phyloP scores from a whole-genome alignment of 345 rosid species.

The Microcos paniculata region DNA sequence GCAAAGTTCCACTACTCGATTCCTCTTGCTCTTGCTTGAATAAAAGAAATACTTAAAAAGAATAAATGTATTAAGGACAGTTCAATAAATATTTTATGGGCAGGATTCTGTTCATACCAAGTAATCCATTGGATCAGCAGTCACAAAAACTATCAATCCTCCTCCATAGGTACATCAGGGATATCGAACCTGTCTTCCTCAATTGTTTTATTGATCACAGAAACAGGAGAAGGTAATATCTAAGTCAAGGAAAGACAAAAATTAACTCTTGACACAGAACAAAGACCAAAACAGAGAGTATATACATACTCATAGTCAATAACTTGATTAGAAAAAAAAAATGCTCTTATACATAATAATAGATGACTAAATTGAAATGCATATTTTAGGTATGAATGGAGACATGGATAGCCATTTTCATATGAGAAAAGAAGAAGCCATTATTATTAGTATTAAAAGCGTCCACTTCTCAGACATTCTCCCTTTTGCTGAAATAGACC shows the following conservation, averaged over 20 bases:
- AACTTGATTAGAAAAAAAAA: not conserved
- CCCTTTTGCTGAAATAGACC: too few species aligned
- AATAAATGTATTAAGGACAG: too few species aligned
- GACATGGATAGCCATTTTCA: not conserved
- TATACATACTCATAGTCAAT: not conserved
- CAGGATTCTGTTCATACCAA: slow-evolving; percentile 3
- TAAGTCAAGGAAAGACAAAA: slow-evolving; percentile 54
- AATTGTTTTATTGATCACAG: slow-evolving; percentile 64
- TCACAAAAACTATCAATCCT: slow-evolving; percentile 46
- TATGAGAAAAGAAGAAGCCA: not conserved
- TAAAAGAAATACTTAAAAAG: not conserved
- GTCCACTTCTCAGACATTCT: not conserved
- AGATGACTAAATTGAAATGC: not conserved
- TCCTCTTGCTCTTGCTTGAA: not conserved
- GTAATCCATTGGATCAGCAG: not conserved
- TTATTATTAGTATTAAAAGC: not conserved
- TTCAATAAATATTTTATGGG: not conserved
- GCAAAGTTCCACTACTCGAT: not conserved
- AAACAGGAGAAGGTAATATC: slow-evolving; percentile 47
- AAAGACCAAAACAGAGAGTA: not conserved
- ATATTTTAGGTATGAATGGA: not conserved
- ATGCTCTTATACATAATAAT: not conserved
- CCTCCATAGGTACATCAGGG: slow-evolving; percentile 99
- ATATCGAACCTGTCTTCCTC: slow-evolving; percentile 91
- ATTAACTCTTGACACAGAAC: not conserved